Conservation (phyloP, 2,329 filamentous ascomycete genomes). For the Aspergillus viridinutans region DNA sequence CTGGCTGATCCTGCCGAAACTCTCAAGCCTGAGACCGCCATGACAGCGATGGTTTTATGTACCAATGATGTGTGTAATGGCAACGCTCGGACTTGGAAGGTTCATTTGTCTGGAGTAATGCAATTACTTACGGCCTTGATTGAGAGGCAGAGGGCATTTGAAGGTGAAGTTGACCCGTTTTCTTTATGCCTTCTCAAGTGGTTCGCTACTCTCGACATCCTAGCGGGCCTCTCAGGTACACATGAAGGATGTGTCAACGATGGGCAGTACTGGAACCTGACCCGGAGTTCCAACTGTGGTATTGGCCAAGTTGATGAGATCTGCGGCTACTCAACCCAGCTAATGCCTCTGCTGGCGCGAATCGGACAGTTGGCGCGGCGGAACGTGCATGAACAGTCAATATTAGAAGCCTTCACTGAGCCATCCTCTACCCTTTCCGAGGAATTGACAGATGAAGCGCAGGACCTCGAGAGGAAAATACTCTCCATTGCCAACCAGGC, state of each 20-base stretch:
- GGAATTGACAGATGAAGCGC: slow-evolving; percentile 2
- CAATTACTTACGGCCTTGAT: slow-evolving; percentile 19
- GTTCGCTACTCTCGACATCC: slow-evolving; percentile 26
- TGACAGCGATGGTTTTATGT: slow-evolving; percentile 28
- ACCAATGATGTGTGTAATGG: slow-evolving; percentile 34
- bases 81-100: slow-evolving; percentile 23
- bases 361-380: slow-evolving; percentile 16
- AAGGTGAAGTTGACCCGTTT: slow-evolving; percentile 11
- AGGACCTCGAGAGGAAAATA: slow-evolving; percentile 10
- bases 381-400: not conserved
- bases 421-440: not conserved
- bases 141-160: slow-evolving; percentile 4
- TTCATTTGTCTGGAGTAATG: slow-evolving; percentile 24
- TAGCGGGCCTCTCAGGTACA: slow-evolving; percentile 23
- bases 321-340: slow-evolving; percentile 25
- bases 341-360: slow-evolving; percentile 22
- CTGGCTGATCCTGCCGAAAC: slow-evolving; percentile 10
- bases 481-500: slow-evolving; percentile 6
- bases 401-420: not conserved
- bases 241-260: slow-evolving; percentile 3
- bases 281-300: not conserved
- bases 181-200: slow-evolving; percentile 24
- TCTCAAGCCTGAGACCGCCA: slow-evolving; percentile 20
- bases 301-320: slow-evolving; percentile 22
- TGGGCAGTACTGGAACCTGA: slow-evolving; percentile 9